Evolutionary conservation across 2,329 filamentous ascomycete species (phyloP), one percentile per base, ranked within the genome.

Genomic region (Penicillium brevicompactum): DNA sequence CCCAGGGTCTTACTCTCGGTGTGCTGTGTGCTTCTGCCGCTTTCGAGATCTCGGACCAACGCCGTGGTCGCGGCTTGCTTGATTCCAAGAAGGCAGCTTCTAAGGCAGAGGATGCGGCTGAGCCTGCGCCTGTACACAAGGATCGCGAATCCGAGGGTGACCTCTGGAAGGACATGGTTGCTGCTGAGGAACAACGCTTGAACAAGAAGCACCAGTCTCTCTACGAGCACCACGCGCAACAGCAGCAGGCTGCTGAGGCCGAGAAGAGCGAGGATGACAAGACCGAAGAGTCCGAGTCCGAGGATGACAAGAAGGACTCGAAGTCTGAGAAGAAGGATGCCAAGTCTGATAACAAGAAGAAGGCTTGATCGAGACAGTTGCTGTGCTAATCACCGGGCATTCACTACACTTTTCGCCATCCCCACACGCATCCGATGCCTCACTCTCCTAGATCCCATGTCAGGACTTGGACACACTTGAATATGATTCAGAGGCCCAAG

Each of bases 1-100:
- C 92, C 3, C 92, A 97, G 79, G 91, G 90, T 5, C 79, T 96
- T 66, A 96, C 92, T 5, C 80, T 97, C 45, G 89, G 88, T 60
- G 91, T 96, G 49, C 80, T 97, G 53, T 84, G 96, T 69, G 86
- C 90, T 53, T 89, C 87, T 31, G 91, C 93, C 45, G 89, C 86
- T 10, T 89, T 97, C 66, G 92, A 97, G 84, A 83, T 87, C 41
- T 80, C 79, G 51, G 94, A 99, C 75, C 89, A 88, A 63, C 87
- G 86, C 70, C 84, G 84, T 70, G 91, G 91, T 46, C 83, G 83
- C 68, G 73, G 70, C 10, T 58, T 75, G 8, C 21, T 75, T 27
- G 69, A 76, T 41, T 55, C 67, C 88, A 72, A 96, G 89, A 89
- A 88, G 82, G 84, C 94, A 11, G 63, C 92, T 43, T 90, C 93